phyloP scores from a whole-genome alignment of 1,139 yeast genomes.

The Yamadazyma mexicana region DNA sequence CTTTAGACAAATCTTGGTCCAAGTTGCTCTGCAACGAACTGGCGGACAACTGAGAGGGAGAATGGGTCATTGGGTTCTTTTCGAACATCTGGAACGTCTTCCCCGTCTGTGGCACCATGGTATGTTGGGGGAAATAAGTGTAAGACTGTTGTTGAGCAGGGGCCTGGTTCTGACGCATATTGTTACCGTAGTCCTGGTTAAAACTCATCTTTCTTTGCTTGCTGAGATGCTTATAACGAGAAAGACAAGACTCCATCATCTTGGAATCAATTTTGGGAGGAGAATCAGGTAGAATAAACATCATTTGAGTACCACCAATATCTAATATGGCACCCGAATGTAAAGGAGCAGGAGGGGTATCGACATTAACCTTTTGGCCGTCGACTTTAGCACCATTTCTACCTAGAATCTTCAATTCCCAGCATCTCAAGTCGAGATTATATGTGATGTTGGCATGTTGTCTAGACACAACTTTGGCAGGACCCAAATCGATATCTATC shows the following conservation, averaged over 20 bases:
- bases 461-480: constrained; percentile 92
- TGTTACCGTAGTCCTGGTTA: constrained; percentile 4
- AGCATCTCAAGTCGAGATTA: constrained; percentile 68
- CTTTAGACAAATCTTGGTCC: constrained; percentile 78
- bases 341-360: constrained; percentile 53
- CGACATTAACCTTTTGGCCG: constrained; percentile 57
- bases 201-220: constrained; percentile 17
- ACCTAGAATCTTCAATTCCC: constrained; percentile 86
- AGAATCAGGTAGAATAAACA: constrained; percentile 93
- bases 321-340: constrained; percentile 87
- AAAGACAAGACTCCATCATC: constrained; percentile 43
- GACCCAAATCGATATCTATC: constrained; percentile 90
- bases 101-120: constrained; percentile 22
- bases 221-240: constrained; percentile 25
- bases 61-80: constrained; percentile 35
- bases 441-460: constrained; percentile 84
- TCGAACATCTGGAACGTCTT: constrained; percentile 57
- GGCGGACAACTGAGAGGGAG: constrained; percentile 42
- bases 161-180: constrained; percentile 1
- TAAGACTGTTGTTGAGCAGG: constrained; percentile 7
- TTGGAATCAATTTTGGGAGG: constrained; percentile 64
- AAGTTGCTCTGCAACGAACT: constrained; percentile 46
- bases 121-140: constrained; percentile 20
- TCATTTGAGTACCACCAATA: constrained; percentile 97
- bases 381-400: constrained; percentile 94